Base-by-base conservation (phyloP, 169 alveolate species). In the Plasmodium adleri region DNA sequence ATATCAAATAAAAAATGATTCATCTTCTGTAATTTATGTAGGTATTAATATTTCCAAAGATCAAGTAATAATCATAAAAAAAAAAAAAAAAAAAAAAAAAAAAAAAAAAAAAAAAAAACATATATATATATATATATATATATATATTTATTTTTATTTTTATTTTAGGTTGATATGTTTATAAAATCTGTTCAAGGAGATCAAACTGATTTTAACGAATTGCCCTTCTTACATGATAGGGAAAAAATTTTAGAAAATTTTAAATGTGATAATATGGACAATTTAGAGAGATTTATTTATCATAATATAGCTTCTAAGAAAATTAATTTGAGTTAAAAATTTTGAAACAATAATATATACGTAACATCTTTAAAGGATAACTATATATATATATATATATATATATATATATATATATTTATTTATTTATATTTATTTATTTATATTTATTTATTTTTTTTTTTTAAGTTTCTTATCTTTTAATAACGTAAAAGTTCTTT, bases 261-360 rank as follows among this genome's bases (percentile, higher is more conserved):
- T 56, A 83, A 83, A 9, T 76, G 89, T 28, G 13, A 59, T 22
- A 73, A 83, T 43, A 66, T 22, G 7, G 26, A 24, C 24, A 83
- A 70, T 17, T 60, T 83, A 17, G 85, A 83, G 20, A 72, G 73
- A 15, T 83, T 32, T 63, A 68, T 83, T 62, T 83, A 71, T 12
- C 85, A 70, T 17, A 70, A 70, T 50, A 59, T 71, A 8, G 91
- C 91, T 47, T 67, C 91, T 12, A 83, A 83, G 85, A 78, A 78
- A 22, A 9, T 83, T 52, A 43, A 32, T 32, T 24, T 83, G 20
- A 73, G 58, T 50, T 83, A 22, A 59, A n/a, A 7, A 66, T 8
- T n/a, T 3, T 17, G 8, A 17, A 32, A 56, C 24, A 39, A 5
- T 20, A 3, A 2, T 43, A 3, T 68, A 13, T 32, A 68, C 1